Conservation (phyloP, 2,329 filamentous ascomycete genomes). For the Aspergillus sp. region DNA sequence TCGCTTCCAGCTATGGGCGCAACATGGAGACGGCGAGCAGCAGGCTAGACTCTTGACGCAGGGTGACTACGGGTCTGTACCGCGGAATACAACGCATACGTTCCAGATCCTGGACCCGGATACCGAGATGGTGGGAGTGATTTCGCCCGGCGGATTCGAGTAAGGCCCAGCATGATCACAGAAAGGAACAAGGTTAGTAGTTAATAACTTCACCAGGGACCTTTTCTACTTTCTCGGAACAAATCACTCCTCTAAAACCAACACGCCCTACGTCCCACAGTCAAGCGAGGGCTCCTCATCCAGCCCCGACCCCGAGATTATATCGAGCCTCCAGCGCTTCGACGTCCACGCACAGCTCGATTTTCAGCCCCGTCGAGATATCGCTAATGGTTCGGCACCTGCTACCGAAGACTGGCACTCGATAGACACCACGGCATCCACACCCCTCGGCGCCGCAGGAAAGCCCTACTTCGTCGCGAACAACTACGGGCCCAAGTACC, state of each 20-base stretch:
- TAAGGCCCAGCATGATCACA: conserved; percentile 2
- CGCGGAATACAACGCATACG: conserved; percentile 48
- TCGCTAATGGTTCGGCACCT: conserved; percentile 45
- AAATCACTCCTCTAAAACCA: conserved; percentile 36
- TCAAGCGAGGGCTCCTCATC: conserved; percentile 29
- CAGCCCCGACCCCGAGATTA: conserved; percentile 31
- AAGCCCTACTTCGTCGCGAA: conserved; percentile 49
- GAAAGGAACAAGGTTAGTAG: too few species aligned
- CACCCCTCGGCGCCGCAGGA: conserved; percentile 27
- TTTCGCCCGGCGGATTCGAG: conserved; percentile 52
- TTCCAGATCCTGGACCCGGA: conserved; percentile 51
- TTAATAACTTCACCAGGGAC: conserved; percentile 20
- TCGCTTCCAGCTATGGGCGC: conserved; percentile 48
- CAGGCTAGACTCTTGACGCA: conserved; percentile 42
- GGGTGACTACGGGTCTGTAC: conserved; percentile 50
- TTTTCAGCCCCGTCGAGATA: conserved; percentile 42
- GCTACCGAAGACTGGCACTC: conserved; percentile 6
- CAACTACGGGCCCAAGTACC: conserved; percentile 48
- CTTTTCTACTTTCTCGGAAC: conserved; percentile 45
- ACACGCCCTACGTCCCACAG: conserved; percentile 39
- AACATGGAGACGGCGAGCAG: conserved; percentile 32
- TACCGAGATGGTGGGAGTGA: conserved; percentile 49
- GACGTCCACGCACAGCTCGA: conserved; percentile 47
- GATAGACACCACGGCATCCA: conserved; percentile 22
- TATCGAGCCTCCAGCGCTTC: conserved; percentile 39